Base-by-base conservation (phyloP, 371 early-diverging fungal species). In the Actinomortierella wolfii region DNA sequence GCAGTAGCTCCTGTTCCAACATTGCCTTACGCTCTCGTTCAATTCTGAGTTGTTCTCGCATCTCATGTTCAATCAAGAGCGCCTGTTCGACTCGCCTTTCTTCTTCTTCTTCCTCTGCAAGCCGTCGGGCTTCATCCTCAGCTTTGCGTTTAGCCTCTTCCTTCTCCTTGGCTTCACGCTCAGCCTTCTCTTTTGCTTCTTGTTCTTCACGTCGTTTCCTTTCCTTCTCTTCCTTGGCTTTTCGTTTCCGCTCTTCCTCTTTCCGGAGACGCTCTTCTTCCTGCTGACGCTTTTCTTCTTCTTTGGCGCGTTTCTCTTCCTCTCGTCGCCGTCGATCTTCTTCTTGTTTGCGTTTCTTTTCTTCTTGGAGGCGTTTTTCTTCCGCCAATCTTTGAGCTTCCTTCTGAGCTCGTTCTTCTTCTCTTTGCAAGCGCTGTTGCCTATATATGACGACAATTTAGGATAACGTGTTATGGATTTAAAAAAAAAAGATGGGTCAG, bases 351-450 rank as follows among this genome's bases (percentile, higher is more conserved):
- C 60, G 55, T 39, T 73, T 67, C 21, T 63, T 62, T 42, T 73
- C 74, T 25, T 73, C 74, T 28, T 59, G 42, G 15, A 56, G 44
- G 23, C 74, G 56, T 39, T 54, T 73, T 40, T 73, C 74, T 18
- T 73, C 74, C 25, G 74, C 74, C 39, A 73, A 59, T 11, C 63
- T 64, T 58, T 67, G 66, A 0, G 68, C 78, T 73, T 92, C 82
- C 51, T 85, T 86, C 55, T 87, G 87, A 24, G 78, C 75, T 28
- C 87, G 75, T 51, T 90, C 90, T 50, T 88, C 64, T 59, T 92
- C 91, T 46, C 68, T 71, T 57, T 83, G 79, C 25, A 77, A 76
- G 34, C 80, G 80, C 57, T 80, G 63, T 52, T 76, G 54, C 43
- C 78, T 73, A 56, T 17, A 34, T n/a, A n/a, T n/a, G n/a, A n/a